These are phyloP conservation scores for Sporobolomyces roseus DNA, from an alignment of 768 basidiomycete species.

Conservation along the genomic window DNA sequence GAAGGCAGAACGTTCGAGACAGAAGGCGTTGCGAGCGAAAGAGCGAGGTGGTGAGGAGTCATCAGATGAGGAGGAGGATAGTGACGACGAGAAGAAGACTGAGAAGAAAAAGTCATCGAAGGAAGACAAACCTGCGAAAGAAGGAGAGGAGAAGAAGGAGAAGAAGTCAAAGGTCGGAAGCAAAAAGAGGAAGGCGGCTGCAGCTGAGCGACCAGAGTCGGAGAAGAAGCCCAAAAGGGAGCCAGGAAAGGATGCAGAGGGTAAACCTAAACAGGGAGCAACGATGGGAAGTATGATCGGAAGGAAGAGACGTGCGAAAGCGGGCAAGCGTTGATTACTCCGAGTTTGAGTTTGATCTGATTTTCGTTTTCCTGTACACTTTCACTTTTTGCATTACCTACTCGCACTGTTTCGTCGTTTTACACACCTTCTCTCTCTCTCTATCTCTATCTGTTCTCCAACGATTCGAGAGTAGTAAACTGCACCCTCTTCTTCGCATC, in stretches of 20 bases:
- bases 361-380: not conserved
- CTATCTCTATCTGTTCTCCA: too few species aligned
- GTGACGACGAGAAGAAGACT: slow-evolving; percentile 10
- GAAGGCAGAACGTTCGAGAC: slow-evolving; percentile 34
- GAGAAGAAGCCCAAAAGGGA: slow-evolving; percentile 28
- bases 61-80: slow-evolving; percentile 1
- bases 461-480: too few species aligned
- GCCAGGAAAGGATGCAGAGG: slow-evolving; percentile 5
- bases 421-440: not conserved
- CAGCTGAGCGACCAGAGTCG: slow-evolving; percentile 9
- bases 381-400: not conserved
- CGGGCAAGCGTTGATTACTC: slow-evolving; percentile 19
- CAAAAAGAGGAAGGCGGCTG: slow-evolving; percentile 25
- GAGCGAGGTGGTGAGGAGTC: slow-evolving; percentile 15
- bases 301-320: slow-evolving; percentile 20
- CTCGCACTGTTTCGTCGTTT: too few species aligned
- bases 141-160: slow-evolving; percentile 15
- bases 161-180: slow-evolving; percentile 2
- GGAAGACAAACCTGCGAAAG: not conserved
- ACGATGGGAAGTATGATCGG: slow-evolving; percentile 27
- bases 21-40: slow-evolving; percentile 26
- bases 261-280: slow-evolving; percentile 14
- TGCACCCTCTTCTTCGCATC: too few species aligned
- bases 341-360: not conserved
- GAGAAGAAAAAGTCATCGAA: not conserved